These are phyloP conservation scores for Malassezia equina DNA, from an alignment of 1,284 basidiomycete species.

Conservation along the genomic window DNA sequence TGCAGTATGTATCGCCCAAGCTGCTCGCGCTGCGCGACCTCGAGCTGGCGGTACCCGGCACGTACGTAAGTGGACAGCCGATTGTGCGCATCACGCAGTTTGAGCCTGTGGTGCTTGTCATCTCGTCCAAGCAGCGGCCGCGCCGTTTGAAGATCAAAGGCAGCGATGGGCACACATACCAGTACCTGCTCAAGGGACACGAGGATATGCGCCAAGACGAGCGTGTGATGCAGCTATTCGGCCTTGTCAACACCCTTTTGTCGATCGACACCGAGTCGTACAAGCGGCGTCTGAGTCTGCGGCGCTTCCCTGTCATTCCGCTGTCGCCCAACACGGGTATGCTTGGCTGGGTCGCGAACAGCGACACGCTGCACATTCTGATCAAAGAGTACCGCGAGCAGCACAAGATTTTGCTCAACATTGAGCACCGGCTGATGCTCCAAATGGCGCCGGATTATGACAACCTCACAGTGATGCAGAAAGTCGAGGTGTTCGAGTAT, in stretches of 20 bases:
- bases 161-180: constrained; percentile 84
- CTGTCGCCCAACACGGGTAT: constrained; percentile 92
- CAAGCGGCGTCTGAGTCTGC: constrained; percentile 90
- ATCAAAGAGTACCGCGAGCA: constrained; percentile 59
- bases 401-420: constrained; percentile 84
- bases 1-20: constrained; percentile 94
- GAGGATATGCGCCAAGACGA: constrained; percentile 98
- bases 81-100: constrained; percentile 72
- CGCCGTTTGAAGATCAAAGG: constrained; percentile 79
- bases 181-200: constrained; percentile 91
- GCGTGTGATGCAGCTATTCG: constrained; percentile 97
- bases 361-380: constrained; percentile 93
- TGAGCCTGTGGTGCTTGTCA: constrained; percentile 56
- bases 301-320: constrained; percentile 85
- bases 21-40: constrained; percentile 78
- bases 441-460: constrained; percentile 99
- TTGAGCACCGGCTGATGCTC: constrained; percentile 95
- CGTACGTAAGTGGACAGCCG: constrained; percentile 80
- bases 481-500: constrained; percentile 99
- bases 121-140: constrained; percentile 96
- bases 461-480: constrained; percentile 82
- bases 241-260: constrained; percentile 88
- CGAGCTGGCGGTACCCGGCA: constrained; percentile 89
- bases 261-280: constrained; percentile 88
- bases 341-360: constrained; percentile 89